phyloP scores from a whole-genome alignment of 2,329 filamentous ascomycete species.

The Sphaerulina musiva region DNA sequence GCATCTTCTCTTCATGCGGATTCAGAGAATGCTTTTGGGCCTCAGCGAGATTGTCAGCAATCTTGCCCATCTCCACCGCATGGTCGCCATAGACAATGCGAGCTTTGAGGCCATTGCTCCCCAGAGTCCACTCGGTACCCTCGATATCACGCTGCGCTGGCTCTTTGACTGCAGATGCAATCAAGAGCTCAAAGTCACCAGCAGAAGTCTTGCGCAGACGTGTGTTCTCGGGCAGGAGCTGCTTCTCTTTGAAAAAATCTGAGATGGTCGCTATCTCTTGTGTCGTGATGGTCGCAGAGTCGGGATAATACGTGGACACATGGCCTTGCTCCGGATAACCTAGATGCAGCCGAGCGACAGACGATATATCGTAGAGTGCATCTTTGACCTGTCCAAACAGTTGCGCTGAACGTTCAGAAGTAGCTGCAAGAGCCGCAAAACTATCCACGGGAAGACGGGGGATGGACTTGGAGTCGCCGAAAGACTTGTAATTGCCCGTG shows the following conservation, averaged over 20 bases:
- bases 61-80: constrained; percentile 42
- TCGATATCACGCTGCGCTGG: constrained; percentile 39
- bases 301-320: constrained; percentile 46
- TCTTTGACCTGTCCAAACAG: constrained; percentile 42
- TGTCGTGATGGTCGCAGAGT: constrained; percentile 43
- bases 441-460: constrained; percentile 41
- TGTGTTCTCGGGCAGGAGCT: constrained; percentile 46
- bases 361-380: constrained; percentile 40
- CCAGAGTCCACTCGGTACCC: constrained; percentile 42
- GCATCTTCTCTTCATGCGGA: constrained; percentile 41
- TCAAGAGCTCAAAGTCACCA: constrained; percentile 43
- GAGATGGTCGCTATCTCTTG: constrained; percentile 44
- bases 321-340: constrained; percentile 46
- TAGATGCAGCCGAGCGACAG: constrained; percentile 41
- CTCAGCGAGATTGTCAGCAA: constrained; percentile 41
- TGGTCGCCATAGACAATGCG: constrained; percentile 44
- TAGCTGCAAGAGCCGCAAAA: constrained; percentile 41
- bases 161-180: constrained; percentile 41
- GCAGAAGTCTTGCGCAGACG: constrained; percentile 41
- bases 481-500: constrained; percentile 32
- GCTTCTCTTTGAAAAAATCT: constrained; percentile 43
- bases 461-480: constrained; percentile 45
- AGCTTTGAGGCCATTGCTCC: constrained; percentile 41
- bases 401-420: constrained; percentile 36
- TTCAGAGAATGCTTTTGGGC: constrained; percentile 45